Conservation (phyloP, 2,329 filamentous ascomycete species). For the Lasiodiplodia hormozganensis region DNA sequence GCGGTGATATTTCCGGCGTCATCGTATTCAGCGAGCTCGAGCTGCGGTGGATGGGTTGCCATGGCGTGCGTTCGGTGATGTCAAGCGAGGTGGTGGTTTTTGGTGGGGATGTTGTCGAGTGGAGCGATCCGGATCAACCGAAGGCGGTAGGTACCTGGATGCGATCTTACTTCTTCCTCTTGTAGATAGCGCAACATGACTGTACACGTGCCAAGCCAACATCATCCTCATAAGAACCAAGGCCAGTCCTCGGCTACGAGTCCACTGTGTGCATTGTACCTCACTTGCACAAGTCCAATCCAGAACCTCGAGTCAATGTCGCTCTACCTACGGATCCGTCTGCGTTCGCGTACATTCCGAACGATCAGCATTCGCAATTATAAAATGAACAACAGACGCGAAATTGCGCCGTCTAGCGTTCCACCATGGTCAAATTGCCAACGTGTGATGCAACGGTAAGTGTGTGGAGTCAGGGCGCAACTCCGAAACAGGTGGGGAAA, state of each 20-base stretch:
- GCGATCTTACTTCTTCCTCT: background rate
- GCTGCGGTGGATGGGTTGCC: constrained; percentile 11
- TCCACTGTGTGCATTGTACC: background rate
- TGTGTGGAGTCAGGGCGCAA: background rate
- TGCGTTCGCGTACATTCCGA: background rate
- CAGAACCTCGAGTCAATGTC: background rate
- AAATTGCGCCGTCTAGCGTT: background rate
- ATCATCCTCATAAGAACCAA: background rate
- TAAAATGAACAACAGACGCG: background rate
- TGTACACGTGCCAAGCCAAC: background rate
- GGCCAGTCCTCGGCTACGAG: background rate
- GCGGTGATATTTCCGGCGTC: constrained; percentile 58
- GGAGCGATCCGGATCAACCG: constrained; percentile 17
- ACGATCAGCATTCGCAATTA: background rate
- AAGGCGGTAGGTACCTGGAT: background rate
- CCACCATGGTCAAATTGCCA: background rate
- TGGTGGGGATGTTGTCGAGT: constrained; percentile 19
- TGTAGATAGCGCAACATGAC: background rate
- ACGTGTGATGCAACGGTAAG: background rate
- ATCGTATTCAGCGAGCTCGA: constrained; percentile 52
- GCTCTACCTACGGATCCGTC: background rate
- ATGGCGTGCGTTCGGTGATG: constrained; percentile 3
- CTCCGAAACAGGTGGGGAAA: background rate
- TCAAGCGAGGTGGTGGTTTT: constrained; percentile 12
- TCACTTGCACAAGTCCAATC: background rate